A percentile compares a stretch with the other conserved stretches of the same genome.
Conservation (phyloP, 1,284 basidiomycete genomes). For the Coriolopsis trogii region DNA sequence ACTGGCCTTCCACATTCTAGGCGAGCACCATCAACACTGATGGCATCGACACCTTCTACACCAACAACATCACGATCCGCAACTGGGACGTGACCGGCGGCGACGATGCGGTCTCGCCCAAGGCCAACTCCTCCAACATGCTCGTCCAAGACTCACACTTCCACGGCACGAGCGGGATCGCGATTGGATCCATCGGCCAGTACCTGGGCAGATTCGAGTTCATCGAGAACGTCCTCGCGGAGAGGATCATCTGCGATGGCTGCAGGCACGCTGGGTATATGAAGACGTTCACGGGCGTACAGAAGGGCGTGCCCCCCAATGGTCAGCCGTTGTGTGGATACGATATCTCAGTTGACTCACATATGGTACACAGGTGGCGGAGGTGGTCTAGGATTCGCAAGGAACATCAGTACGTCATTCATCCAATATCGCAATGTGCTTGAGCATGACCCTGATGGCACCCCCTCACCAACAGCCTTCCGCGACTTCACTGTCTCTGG, state of each 20-base stretch:
- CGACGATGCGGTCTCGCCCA: slow-evolving; percentile 1
- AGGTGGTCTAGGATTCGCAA: not conserved
- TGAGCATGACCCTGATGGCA: not conserved
- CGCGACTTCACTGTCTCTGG: not conserved
- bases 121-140: slow-evolving; percentile 3
- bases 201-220: slow-evolving; percentile 1
- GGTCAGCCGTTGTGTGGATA: not conserved
- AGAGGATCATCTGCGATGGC: not conserved
- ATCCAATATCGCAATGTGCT: too few relatives aligned
- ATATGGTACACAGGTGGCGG: not conserved
- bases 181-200: slow-evolving; percentile 2
- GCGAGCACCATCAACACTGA: not conserved
- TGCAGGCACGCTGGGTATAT: not conserved
- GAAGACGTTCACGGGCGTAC: slow-evolving; percentile 1
- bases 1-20: not conserved
- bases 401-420: not conserved
- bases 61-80: slow-evolving; percentile 3
- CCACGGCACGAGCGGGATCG: not conserved
- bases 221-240: slow-evolving; percentile 1
- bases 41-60: slow-evolving; percentile 6
- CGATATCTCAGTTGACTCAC: not conserved
- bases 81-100: not conserved
- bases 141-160: slow-evolving; percentile 2
- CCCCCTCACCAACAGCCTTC: not conserved
- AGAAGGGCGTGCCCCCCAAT: slow-evolving; percentile 1